Evolutionary conservation across 2,329 filamentous ascomycete species (phyloP).

Genomic region (Endoconidiophora laricicola): DNA sequence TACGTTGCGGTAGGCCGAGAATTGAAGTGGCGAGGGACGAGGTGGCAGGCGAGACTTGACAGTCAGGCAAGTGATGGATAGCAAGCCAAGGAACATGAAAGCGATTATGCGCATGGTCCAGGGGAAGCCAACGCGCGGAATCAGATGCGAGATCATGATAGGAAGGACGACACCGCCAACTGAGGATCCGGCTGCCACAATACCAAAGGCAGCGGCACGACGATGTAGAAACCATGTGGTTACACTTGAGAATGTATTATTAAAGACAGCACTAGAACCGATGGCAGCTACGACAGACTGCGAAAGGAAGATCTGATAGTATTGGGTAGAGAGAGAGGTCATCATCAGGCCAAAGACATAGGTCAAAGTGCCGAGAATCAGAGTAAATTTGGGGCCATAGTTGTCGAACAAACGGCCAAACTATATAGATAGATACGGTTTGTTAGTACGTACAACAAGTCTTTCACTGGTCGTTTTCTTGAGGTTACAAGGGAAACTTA

Average conservation of each 20-base stretch:
- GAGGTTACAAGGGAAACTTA: conserved; percentile 23
- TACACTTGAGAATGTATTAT: conserved; percentile 25
- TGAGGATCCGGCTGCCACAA: conserved; percentile 36
- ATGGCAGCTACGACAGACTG: conserved; percentile 25
- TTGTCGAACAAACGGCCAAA: conserved; percentile 48
- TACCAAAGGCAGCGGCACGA: conserved; percentile 35
- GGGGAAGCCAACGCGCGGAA: conserved; percentile 27
- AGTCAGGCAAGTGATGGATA: conserved; percentile 22
- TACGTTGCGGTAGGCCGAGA: conserved; percentile 29
- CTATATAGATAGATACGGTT: conserved; percentile 10
- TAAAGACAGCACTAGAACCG: conserved; percentile 29
- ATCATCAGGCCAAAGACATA: conserved; percentile 52
- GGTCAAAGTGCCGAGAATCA: conserved; percentile 34
- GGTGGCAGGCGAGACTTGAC: conserved; percentile 28
- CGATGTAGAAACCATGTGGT: conserved; percentile 36
- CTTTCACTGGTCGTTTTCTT: background rate
- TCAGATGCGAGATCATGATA: conserved; percentile 41
- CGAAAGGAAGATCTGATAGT: conserved; percentile 29
- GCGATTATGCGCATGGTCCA: conserved; percentile 33
- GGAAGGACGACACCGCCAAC: conserved; percentile 41
- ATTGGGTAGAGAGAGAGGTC: conserved; percentile 32
- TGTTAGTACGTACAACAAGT: conserved; percentile 3
- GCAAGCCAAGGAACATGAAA: conserved; percentile 27
- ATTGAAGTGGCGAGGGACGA: conserved; percentile 27
- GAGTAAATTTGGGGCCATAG: conserved; percentile 42